Evolutionary conservation across 2,329 filamentous ascomycete species (phyloP).

Genomic region (Fusarium cyanostomum): DNA sequence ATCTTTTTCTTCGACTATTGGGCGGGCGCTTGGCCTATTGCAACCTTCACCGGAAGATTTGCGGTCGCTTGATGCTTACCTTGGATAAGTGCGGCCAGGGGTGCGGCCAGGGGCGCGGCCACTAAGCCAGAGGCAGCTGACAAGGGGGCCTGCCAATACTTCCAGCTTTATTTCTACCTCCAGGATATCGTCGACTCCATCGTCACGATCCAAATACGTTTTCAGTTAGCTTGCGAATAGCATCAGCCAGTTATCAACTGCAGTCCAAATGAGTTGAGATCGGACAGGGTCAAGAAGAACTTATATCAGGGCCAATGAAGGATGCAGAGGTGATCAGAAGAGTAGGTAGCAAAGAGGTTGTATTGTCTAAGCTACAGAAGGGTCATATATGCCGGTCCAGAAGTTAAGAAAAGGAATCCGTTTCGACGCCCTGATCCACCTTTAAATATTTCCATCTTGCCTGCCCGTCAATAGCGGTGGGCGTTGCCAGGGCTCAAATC

Average conservation of each 20-base stretch:
- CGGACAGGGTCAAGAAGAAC: background rate
- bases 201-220: no score
- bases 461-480: constrained; percentile 32
- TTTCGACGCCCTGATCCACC: constrained; percentile 23
- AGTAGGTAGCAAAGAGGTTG: constrained; percentile 28
- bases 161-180: constrained; percentile 9
- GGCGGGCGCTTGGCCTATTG: constrained; percentile 3
- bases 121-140: constrained; percentile 5
- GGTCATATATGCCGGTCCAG: constrained; percentile 21
- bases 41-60: constrained; percentile 7
- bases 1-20: constrained; percentile 7
- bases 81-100: constrained; percentile 14
- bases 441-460: constrained; percentile 4
- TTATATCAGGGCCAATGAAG: background rate
- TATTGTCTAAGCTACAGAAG: constrained; percentile 31
- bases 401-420: constrained; percentile 27
- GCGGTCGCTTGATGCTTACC: constrained; percentile 6
- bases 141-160: constrained; percentile 13
- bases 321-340: background rate
- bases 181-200: background rate
- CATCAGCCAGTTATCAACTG: background rate
- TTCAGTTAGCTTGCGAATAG: background rate
- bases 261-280: background rate
- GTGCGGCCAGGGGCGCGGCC: background rate
- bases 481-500: constrained; percentile 23